Evolutionary conservation across 2,329 filamentous ascomycete species (phyloP).

Genomic region (Aspergillus pseudoterreus): DNA sequence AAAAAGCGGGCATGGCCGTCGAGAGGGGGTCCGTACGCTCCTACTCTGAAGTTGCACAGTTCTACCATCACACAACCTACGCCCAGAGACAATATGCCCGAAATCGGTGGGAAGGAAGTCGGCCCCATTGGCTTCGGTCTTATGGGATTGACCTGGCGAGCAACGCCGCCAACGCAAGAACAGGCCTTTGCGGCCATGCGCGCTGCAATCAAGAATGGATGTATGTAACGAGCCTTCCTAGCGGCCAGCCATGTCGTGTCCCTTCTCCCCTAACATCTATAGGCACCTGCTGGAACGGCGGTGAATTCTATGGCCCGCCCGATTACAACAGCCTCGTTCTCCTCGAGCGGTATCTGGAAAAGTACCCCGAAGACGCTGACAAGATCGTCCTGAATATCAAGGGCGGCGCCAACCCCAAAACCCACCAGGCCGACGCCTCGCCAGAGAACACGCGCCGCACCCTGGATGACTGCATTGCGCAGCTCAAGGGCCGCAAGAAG

Average conservation of each 20-base stretch:
- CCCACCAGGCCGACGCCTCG: neutral
- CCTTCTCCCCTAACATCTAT: neutral
- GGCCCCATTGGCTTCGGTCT: constrained; percentile 13
- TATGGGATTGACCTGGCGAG: constrained; percentile 10
- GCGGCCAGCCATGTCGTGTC: constrained; percentile 1
- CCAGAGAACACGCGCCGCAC: constrained; percentile 6
- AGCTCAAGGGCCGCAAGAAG: constrained; percentile 9
- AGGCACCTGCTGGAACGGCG: constrained; percentile 18
- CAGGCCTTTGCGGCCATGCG: constrained; percentile 16
- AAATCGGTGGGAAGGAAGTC: constrained; percentile 1
- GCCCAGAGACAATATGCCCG: neutral
- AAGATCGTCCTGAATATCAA: constrained; percentile 10
- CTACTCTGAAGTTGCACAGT: neutral
- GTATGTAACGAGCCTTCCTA: neutral
- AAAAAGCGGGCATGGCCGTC: neutral
- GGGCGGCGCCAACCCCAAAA: neutral
- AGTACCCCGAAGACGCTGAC: constrained; percentile 5
- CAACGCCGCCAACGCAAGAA: neutral
- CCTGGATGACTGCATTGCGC: constrained; percentile 2
- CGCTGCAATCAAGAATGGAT: neutral
- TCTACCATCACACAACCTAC: neutral
- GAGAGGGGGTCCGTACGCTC: neutral
- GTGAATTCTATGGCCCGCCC: constrained; percentile 21
- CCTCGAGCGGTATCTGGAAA: constrained; percentile 8
- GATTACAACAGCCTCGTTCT: constrained; percentile 20